A percentile compares a stretch with the other conserved stretches of the same genome.
phyloP scores from a whole-genome alignment of 2,329 filamentous ascomycete genomes.

The Xylariaceae sp. region DNA sequence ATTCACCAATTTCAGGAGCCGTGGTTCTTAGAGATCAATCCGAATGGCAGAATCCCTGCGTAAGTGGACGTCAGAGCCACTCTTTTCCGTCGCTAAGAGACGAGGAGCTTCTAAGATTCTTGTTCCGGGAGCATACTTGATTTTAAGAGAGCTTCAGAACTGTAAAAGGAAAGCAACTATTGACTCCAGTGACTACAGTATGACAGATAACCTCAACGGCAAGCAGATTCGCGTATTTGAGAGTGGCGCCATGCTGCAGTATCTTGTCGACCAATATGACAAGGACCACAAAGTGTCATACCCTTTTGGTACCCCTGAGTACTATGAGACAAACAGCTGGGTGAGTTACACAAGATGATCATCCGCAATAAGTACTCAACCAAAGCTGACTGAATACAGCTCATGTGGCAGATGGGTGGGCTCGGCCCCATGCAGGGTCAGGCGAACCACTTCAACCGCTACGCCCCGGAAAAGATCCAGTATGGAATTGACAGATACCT shows the following conservation, averaged over 20 bases:
- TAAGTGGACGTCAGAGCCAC: too few species aligned
- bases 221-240: constrained; percentile 75
- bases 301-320: constrained; percentile 66
- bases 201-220: constrained; percentile 78
- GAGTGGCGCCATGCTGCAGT: constrained; percentile 78
- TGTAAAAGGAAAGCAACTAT: too few species aligned
- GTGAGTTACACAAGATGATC: constrained; percentile 30
- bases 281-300: constrained; percentile 78
- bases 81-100: too few species aligned
- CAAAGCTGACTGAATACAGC: constrained; percentile 32
- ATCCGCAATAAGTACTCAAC: not conserved
- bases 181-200: too few species aligned
- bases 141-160: too few species aligned
- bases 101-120: too few species aligned
- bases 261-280: constrained; percentile 79
- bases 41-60: constrained; percentile 90
- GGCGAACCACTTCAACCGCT: constrained; percentile 78
- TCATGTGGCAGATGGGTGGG: constrained; percentile 74
- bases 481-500: constrained; percentile 80
- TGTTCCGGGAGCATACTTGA: too few species aligned
- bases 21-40: constrained; percentile 90
- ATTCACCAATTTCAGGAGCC: too few species aligned
- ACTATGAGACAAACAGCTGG: constrained; percentile 80
- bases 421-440: constrained; percentile 82
- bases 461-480: constrained; percentile 76